Evolutionary conservation across 1,284 basidiomycete genomes (phyloP).

Genomic region (Wallemia hederae): DNA sequence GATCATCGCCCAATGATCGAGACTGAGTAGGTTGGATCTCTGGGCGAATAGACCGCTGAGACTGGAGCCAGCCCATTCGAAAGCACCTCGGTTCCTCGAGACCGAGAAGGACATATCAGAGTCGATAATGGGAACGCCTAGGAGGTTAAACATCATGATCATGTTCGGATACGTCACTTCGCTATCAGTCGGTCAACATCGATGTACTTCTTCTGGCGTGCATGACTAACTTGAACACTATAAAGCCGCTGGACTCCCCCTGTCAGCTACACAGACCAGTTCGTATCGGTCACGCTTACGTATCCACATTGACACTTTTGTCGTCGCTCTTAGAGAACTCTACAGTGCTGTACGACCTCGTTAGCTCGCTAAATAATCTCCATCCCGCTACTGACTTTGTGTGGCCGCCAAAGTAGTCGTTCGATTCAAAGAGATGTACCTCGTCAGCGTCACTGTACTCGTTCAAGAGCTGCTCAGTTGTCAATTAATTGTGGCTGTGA

Average conservation of each 20-base stretch:
- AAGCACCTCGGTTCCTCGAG: slow-evolving; percentile 31
- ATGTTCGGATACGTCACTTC: slow-evolving; percentile 46
- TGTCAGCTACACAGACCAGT: no score
- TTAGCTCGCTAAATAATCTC: no score
- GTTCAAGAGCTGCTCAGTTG: slow-evolving; percentile 26
- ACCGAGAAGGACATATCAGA: slow-evolving; percentile 56
- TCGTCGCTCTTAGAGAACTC: not conserved
- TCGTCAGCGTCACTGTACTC: slow-evolving; percentile 40
- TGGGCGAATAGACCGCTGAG: slow-evolving; percentile 36
- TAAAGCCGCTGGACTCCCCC: no score
- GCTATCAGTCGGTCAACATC: no score
- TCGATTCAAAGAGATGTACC: slow-evolving; percentile 47
- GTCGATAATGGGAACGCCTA: slow-evolving; percentile 25
- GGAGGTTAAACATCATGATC: slow-evolving; percentile 31
- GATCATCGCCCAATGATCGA: slow-evolving; percentile 3
- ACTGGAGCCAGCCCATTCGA: slow-evolving; percentile 45
- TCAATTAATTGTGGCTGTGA: not conserved
- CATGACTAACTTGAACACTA: no score
- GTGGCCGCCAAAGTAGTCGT: slow-evolving; percentile 39
- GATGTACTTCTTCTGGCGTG: no score
- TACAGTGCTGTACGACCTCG: no score
- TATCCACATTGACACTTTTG: slow-evolving; percentile 31
- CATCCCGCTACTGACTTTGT: slow-evolving; percentile 37
- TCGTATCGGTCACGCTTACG: slow-evolving; percentile 23
- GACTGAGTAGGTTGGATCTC: slow-evolving; percentile 21